These are phyloP conservation scores for Rhododendron mucronatum DNA, from an alignment of 148 eudicot genomes.

Conservation along the genomic window DNA sequence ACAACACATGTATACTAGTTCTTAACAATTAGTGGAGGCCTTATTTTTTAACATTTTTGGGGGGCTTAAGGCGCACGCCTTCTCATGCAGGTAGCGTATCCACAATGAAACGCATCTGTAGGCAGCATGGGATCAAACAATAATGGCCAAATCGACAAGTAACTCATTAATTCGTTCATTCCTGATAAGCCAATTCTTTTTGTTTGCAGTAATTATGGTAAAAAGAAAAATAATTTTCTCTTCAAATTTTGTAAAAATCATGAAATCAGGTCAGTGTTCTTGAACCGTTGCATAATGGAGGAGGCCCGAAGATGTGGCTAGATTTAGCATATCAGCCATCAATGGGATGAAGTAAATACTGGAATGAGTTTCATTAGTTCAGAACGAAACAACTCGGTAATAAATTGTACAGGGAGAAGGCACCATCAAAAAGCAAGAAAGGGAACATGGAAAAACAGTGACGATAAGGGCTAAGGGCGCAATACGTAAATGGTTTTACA, in stretches of 20 bases:
- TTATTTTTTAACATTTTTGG: too few relatives aligned
- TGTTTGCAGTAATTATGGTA: background rate
- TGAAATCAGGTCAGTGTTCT: background rate
- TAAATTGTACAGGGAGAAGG: background rate
- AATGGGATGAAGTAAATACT: background rate
- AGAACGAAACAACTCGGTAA: background rate
- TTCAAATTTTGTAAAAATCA: background rate
- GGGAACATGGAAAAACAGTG: background rate
- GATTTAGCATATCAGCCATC: background rate
- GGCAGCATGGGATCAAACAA: background rate
- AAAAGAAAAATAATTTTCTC: background rate
- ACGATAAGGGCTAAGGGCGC: background rate
- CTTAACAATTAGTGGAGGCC: too few relatives aligned
- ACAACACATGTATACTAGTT: too few relatives aligned
- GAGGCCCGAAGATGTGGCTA: background rate
- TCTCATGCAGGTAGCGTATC: background rate
- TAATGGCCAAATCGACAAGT: background rate
- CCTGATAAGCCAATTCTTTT: background rate
- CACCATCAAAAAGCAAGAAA: too few relatives aligned
- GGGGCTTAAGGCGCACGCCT: too few relatives aligned
- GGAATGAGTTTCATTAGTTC: background rate
- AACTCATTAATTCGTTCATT: background rate
- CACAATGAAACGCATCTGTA: background rate
- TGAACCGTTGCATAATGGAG: background rate
- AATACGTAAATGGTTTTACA: background rate